Percentiles rank a stretch among this genome's conserved stretches.
These are phyloP conservation scores for Glomus cerebriforme DNA, from an alignment of 192 early-diverging fungal species.

Conservation along the genomic window DNA sequence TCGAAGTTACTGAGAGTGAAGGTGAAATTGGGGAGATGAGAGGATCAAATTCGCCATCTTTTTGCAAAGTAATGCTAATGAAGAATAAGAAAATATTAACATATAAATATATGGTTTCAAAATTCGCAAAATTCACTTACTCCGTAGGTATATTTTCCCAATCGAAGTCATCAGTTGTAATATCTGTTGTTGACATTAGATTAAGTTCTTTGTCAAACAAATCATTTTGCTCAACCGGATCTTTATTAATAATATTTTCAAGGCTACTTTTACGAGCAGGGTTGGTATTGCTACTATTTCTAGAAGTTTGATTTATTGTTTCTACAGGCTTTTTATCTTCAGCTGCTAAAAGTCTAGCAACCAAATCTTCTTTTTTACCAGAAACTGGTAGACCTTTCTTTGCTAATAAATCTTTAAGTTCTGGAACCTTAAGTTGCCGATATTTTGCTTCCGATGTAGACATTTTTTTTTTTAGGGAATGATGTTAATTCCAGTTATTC, in stretches of 20 bases:
- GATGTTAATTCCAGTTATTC: neutral
- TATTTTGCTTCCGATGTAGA: conserved; percentile 35
- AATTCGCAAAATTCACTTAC: conserved; percentile 24
- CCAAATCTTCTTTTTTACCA: conserved; percentile 70
- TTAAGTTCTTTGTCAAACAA: conserved; percentile 23
- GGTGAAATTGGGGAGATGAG: conserved; percentile 16
- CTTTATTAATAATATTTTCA: neutral
- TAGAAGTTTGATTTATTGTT: neutral
- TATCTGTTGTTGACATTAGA: conserved; percentile 21
- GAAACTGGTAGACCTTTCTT: conserved; percentile 54
- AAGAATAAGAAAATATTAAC: too few species aligned
- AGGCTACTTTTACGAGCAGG: neutral
- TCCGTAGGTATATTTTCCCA: conserved; percentile 45
- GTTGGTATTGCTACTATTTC: neutral
- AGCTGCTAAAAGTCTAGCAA: conserved; percentile 55
- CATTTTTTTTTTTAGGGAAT: conserved; percentile 6
- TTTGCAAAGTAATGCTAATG: neutral
- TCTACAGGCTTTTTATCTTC: conserved; percentile 5
- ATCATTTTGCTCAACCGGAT: neutral
- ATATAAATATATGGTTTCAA: neutral
- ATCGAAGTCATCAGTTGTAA: conserved; percentile 39
- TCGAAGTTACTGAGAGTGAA: conserved; percentile 7
- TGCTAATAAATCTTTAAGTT: conserved; percentile 59
- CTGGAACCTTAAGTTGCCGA: conserved; percentile 55
- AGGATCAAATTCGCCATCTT: conserved; percentile 15